A percentile compares a stretch with the other conserved stretches of the same genome.
Evolutionary conservation across 2,329 filamentous ascomycete genomes (phyloP).

Genomic region (Epichloe hybrida): DNA sequence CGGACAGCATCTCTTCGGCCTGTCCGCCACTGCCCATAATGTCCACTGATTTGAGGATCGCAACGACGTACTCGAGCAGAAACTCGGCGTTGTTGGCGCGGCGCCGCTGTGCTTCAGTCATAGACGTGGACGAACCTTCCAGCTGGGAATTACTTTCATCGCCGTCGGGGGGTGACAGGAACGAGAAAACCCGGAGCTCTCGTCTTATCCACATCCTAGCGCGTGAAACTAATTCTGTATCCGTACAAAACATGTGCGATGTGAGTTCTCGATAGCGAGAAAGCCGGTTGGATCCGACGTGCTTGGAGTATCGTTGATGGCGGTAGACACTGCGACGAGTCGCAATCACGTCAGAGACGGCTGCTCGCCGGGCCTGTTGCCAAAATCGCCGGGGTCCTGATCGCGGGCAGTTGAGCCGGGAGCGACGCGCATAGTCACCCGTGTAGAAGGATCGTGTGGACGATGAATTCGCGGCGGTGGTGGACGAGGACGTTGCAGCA

Average conservation of each 20-base stretch:
- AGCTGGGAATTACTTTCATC: constrained; percentile 9
- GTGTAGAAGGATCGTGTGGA: neutral
- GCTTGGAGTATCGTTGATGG: constrained; percentile 58
- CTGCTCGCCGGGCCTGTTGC: neutral
- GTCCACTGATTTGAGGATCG: constrained; percentile 71
- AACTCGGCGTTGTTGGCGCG: constrained; percentile 55
- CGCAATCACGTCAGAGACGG: constrained; percentile 9
- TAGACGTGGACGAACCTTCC: neutral
- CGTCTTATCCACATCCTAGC: constrained; percentile 72
- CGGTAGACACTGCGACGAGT: constrained; percentile 62
- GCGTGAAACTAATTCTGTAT: constrained; percentile 56
- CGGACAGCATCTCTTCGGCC: constrained; percentile 64
- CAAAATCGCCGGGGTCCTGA: neutral
- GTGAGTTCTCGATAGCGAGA: constrained; percentile 65
- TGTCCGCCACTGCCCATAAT: constrained; percentile 65
- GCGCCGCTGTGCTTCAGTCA: constrained; percentile 29
- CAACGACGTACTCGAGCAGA: constrained; percentile 72
- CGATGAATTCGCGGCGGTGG: constrained; percentile 1
- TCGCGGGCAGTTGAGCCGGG: neutral
- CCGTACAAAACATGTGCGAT: constrained; percentile 48
- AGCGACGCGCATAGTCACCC: neutral
- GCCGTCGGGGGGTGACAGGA: constrained; percentile 34
- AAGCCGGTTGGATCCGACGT: constrained; percentile 69
- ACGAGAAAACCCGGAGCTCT: constrained; percentile 72
- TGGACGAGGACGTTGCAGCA: neutral